phyloP scores from a whole-genome alignment of 805 yeast species.

The Clavispora santaluciae region DNA sequence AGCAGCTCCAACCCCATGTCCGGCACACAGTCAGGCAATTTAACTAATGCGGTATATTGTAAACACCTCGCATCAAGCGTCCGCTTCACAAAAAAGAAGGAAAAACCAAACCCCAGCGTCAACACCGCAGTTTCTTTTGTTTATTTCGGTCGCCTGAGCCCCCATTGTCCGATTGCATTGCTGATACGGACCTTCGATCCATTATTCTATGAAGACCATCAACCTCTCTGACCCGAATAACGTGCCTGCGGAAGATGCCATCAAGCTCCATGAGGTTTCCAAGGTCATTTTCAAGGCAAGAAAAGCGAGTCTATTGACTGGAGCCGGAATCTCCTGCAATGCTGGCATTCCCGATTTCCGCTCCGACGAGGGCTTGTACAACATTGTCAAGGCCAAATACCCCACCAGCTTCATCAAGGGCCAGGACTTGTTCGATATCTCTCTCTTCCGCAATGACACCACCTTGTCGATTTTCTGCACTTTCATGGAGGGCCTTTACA shows the following conservation, averaged over 20 bases:
- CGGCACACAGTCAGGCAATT: slow-evolving; percentile 4
- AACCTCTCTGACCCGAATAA: slow-evolving; percentile 16
- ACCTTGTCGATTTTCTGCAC: slow-evolving; percentile 74
- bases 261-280: slow-evolving; percentile 35
- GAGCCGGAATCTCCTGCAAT: slow-evolving; percentile 95
- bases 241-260: slow-evolving; percentile 25
- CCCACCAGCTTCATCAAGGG: slow-evolving; percentile 70
- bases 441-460: slow-evolving; percentile 64
- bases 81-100: background rate
- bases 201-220: slow-evolving; percentile 24
- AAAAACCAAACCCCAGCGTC: background rate
- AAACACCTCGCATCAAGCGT: slow-evolving; percentile 8
- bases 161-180: background rate
- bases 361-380: slow-evolving; percentile 77
- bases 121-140: background rate
- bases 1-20: background rate
- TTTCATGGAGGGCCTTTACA: slow-evolving; percentile 79
- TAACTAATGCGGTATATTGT: slow-evolving; percentile 15
- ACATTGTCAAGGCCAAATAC: slow-evolving; percentile 57
- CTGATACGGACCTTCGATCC: background rate
- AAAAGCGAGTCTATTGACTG: slow-evolving; percentile 70
- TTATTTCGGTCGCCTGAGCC: background rate
- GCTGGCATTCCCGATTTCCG: slow-evolving; percentile 98
- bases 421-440: slow-evolving; percentile 85
- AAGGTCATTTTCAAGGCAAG: slow-evolving; percentile 47